Base-by-base conservation (phyloP, 805 yeast species). In the Candida gorgasii region DNA sequence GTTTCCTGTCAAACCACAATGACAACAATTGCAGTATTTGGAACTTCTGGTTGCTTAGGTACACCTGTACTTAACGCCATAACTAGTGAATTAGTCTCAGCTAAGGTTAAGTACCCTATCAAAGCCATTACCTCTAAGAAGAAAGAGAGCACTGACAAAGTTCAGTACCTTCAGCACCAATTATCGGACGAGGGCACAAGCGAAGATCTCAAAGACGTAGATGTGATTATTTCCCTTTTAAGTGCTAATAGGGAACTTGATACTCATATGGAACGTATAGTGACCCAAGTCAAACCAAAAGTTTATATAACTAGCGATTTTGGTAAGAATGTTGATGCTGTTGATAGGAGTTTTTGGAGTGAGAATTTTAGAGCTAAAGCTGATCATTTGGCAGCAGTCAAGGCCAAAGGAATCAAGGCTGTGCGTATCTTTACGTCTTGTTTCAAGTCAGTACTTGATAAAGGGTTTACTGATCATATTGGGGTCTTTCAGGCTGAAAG, bases 231-330 rank as follows among this genome's bases (percentile, higher is more conserved):
- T 50, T 74, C 76, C 46, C 9, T 39, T n/a, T 44, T 58, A 8
- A 50, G 48, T 22, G 67, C 73, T 5, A 54, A 51, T 12, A 69
- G 52, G 19, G 39, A 5, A 8, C 11, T 74, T 8, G 71, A 72
- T 2, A 15, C 13, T 8, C 7, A 9, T 5, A 29, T 29, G 5
- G 32, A 14, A 7, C 4, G 8, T 14, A 6, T 29, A 12, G 17
- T 29, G 13, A 54, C 57, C 8, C 59, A 53, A 22, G 67, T 65
- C 40, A 72, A 73, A 48, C 77, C 79, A 37, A 73, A 74, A 54
- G 54, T 78, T 29, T 80, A 69, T 62, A 72, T 79, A 48, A 83
- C 84, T 22, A 74, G 83, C 1, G 84, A 80, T 50, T 81, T 76
- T 51, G 88, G 86, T 29, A 51, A 65, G 13, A 79, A 78, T 41